These are phyloP conservation scores for Schizochytrium sp. DNA, from an alignment of 108 stramenopile genomes.

Conservation along the genomic window DNA sequence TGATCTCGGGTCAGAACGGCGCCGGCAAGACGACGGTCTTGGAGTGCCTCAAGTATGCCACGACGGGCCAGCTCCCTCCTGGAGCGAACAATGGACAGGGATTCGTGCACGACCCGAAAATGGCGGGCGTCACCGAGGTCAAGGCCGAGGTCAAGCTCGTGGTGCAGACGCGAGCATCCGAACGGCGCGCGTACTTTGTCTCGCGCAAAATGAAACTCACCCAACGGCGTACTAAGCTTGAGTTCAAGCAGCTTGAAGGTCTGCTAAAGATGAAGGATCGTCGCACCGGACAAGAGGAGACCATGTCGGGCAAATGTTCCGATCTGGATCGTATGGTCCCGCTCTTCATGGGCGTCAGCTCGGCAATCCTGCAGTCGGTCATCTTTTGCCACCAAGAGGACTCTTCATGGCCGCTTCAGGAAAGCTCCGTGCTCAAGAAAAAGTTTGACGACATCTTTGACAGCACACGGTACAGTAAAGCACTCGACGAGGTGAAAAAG, in stretches of 20 bases:
- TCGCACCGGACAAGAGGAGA: neutral
- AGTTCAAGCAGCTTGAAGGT: constrained; percentile 7
- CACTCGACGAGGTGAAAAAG: constrained; percentile 80
- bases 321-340: constrained; percentile 83
- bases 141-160: constrained; percentile 61
- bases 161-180: constrained; percentile 60
- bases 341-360: constrained; percentile 69
- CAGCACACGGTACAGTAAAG: constrained; percentile 83
- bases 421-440: constrained; percentile 92
- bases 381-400: constrained; percentile 93
- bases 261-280: neutral
- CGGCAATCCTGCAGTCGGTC: constrained; percentile 91
- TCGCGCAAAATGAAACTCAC: constrained; percentile 78
- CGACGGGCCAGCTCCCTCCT: constrained; percentile 84
- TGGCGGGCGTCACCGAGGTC: constrained; percentile 41
- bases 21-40: constrained; percentile 96
- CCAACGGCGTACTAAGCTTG: constrained; percentile 66
- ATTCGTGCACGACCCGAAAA: constrained; percentile 84
- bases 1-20: constrained; percentile 85
- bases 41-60: constrained; percentile 92
- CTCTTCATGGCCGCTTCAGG: constrained; percentile 61
- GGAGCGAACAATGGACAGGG: constrained; percentile 75
- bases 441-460: constrained; percentile 99
- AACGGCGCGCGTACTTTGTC: constrained; percentile 68
- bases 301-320: constrained; percentile 65